Base-by-base conservation (phyloP, 1,139 yeast genomes). In the Debaryomyces robertsiae region DNA sequence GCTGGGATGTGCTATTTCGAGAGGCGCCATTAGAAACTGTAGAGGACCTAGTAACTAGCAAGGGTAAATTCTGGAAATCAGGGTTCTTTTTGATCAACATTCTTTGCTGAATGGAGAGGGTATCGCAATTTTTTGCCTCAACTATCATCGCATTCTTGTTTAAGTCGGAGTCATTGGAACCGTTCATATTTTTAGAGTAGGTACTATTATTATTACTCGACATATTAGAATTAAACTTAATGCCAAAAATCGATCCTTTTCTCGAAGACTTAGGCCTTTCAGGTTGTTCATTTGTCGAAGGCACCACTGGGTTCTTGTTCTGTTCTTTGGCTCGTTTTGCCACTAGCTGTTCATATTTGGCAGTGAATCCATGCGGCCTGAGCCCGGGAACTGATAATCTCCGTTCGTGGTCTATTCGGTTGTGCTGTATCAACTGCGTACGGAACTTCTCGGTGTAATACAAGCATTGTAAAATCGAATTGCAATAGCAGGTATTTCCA, bases 401-500 rank as follows among this genome's bases (percentile, higher is more conserved):
- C 18, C 63, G 58, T 11, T 68, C 73, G 50, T 70, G 77, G 6
- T 55, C 51, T 4, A 63, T 55, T 10, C 47, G 46, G 25, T 62
- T 63, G 46, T 73, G 73, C 17, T 52, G 48, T 13, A 68, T 50
- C 5, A 93, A 66, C 39, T 76, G 74, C 19, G 72, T 66, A 36
- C 98, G 74, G 53, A 93, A 89, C 19, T 73, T 76, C 32, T 78
- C 77, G 2, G 93, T 75, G 60, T 85, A 84, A 66, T 79, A 93
- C 16, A 93, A 75, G 52, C 96, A 89, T 61, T 93, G 98, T 22
- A 93, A 66, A 19, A 93, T 85, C 7, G 96, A 89, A 56, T 93
- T 93, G 62, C 96, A 89, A 63, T 93, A 93, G 65, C 98, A 91
- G 0, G 96, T 91, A 60, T 87, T 84, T 24, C 98, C 97, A 60